A percentile compares a stretch with the other conserved stretches of the same genome.
Evolutionary conservation across 2,329 filamentous ascomycete genomes (phyloP).

Genomic region (Cercospora sp.): DNA sequence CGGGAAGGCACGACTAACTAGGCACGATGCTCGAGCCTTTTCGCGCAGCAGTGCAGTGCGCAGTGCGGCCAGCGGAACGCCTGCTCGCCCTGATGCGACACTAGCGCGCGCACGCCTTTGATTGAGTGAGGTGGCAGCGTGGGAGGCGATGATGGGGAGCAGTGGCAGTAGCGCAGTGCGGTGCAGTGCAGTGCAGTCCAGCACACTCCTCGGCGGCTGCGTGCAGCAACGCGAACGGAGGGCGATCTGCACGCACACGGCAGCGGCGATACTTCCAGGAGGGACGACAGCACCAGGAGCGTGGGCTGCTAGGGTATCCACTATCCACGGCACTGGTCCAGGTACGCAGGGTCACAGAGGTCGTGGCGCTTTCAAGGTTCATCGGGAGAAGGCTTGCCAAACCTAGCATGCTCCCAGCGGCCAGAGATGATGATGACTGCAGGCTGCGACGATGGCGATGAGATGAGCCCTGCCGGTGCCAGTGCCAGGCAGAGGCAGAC

Average conservation of each 20-base stretch:
- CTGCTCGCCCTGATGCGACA: constrained; percentile 12
- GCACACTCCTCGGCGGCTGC: not conserved
- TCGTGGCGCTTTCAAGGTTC: constrained; percentile 1
- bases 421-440: not conserved
- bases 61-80: constrained; percentile 4
- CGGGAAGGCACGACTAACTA: constrained; percentile 11
- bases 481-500: not conserved
- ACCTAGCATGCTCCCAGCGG: constrained; percentile 10
- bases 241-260: not conserved
- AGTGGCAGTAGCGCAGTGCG: not conserved
- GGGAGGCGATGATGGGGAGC: not conserved
- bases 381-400: not conserved
- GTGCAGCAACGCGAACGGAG: not conserved
- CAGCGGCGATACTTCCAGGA: constrained; percentile 3
- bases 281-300: not conserved
- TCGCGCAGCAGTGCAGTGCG: not conserved
- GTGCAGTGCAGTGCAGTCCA: not conserved
- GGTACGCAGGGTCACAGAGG: constrained; percentile 12
- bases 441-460: not conserved
- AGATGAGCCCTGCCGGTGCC: not conserved
- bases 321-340: constrained; percentile 22
- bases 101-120: constrained; percentile 10
- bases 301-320: constrained; percentile 1
- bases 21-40: constrained; percentile 11
- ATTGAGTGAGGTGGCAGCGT: not conserved